phyloP scores from a whole-genome alignment of 257 asterid genomes.

The Capsicum rhomboideum region DNA sequence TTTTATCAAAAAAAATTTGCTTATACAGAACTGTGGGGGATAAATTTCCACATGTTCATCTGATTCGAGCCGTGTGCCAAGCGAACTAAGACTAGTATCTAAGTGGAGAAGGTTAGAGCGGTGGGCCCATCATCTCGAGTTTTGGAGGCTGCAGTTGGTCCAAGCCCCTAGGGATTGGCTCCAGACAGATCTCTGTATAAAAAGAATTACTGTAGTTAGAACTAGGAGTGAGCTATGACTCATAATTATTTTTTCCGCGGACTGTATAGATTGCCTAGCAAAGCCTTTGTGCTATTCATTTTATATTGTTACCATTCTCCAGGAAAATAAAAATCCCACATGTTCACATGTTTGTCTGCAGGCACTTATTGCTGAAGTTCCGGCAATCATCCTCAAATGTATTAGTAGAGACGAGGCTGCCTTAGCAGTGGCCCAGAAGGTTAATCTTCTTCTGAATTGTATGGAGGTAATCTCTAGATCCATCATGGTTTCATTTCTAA shows the following conservation, averaged over 20 bases:
- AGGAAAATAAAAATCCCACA: not conserved
- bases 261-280: not conserved
- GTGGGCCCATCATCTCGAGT: not conserved
- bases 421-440: conserved; percentile 96
- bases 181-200: not conserved
- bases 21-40: not conserved
- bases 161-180: not conserved
- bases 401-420: conserved; percentile 97
- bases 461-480: not conserved
- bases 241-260: not conserved
- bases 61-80: not conserved
- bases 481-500: not conserved
- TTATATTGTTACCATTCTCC: not conserved
- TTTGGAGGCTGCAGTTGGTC: not conserved
- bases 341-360: conserved; percentile 15
- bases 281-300: not conserved
- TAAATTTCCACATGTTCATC: not conserved
- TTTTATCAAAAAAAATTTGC: too few relatives aligned
- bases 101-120: not conserved
- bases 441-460: conserved; percentile 9
- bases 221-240: not conserved
- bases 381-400: conserved; percentile 74
- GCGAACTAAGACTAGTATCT: not conserved
- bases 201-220: not conserved
- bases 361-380: conserved; percentile 92